Percentiles rank a stretch among this genome's conserved stretches.
These are phyloP conservation scores for Leccinum variicolor DNA, from an alignment of 768 basidiomycete species.

Conservation along the genomic window DNA sequence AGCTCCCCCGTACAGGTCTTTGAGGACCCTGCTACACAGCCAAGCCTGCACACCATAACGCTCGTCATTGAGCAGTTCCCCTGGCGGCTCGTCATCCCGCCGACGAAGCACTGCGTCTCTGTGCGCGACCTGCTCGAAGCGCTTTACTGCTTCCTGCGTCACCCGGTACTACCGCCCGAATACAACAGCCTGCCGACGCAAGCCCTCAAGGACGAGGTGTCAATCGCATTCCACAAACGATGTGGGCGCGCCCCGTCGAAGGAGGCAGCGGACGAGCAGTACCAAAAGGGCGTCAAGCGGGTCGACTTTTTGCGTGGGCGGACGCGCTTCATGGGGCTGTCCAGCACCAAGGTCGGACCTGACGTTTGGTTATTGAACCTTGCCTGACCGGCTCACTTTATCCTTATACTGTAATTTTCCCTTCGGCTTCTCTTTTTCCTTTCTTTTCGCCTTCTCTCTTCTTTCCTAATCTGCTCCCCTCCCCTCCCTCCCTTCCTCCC, in stretches of 20 bases:
- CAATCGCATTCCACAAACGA: conserved; percentile 41
- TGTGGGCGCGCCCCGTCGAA: conserved; percentile 33
- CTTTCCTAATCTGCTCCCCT: background rate
- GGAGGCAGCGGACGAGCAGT: conserved; percentile 36
- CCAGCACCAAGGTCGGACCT: conserved; percentile 34
- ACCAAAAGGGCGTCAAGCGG: conserved; percentile 46
- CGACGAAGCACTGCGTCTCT: conserved; percentile 28
- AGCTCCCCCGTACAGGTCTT: conserved; percentile 22
- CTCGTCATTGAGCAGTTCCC: conserved; percentile 32
- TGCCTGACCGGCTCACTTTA: conserved; percentile 17
- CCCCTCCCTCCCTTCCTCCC: background rate
- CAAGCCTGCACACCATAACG: conserved; percentile 25
- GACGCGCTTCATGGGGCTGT: conserved; percentile 46
- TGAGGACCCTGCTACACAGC: conserved; percentile 32
- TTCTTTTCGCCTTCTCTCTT: conserved; percentile 6
- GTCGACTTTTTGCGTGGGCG: conserved; percentile 50
- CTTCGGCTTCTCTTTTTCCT: conserved; percentile 11
- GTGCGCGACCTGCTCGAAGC: conserved; percentile 50
- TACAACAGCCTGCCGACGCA: conserved; percentile 34
- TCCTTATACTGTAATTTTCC: conserved; percentile 26
- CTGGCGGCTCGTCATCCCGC: conserved; percentile 33
- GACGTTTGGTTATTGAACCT: conserved; percentile 37
- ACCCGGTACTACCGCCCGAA: conserved; percentile 38
- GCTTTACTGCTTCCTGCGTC: conserved; percentile 43
- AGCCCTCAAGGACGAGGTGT: conserved; percentile 35